Evolutionary conservation across 2,329 filamentous ascomycete species (phyloP).

Genomic region (Atkinsonella hypoxylon): DNA sequence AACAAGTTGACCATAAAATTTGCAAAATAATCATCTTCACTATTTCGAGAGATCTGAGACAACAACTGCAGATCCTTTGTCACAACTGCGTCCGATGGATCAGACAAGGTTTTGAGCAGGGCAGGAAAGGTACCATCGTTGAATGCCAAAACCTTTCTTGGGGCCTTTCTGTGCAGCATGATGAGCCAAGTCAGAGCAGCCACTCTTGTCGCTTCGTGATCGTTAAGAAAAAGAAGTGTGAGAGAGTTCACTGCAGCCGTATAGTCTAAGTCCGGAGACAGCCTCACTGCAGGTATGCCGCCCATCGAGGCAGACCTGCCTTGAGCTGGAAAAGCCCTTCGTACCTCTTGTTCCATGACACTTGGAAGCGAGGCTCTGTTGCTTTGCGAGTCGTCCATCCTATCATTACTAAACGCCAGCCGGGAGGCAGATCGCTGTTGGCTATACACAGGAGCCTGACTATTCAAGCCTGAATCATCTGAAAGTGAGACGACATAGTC

Average conservation of each 20-base stretch:
- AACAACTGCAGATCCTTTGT: constrained; percentile 87
- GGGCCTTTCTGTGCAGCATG: constrained; percentile 93
- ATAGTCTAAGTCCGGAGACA: constrained; percentile 74
- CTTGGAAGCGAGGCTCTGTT: constrained; percentile 40
- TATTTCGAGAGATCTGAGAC: constrained; percentile 92
- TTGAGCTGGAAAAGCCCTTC: constrained; percentile 39
- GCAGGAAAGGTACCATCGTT: constrained; percentile 97
- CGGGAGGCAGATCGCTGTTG: constrained; percentile 26
- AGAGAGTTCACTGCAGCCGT: constrained; percentile 87
- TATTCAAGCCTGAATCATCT: constrained; percentile 43
- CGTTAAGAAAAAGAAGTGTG: constrained; percentile 87
- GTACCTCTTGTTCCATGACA: constrained; percentile 39
- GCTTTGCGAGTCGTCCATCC: constrained; percentile 34
- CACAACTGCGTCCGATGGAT: constrained; percentile 89
- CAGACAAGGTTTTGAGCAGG: constrained; percentile 87
- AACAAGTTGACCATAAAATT: constrained; percentile 97
- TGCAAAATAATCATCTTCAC: constrained; percentile 92
- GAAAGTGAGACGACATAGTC: constrained; percentile 88
- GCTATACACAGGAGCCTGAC: constrained; percentile 9
- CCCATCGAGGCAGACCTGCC: constrained; percentile 35
- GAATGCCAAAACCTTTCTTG: constrained; percentile 83
- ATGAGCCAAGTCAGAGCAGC: constrained; percentile 93
- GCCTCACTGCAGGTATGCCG: constrained; percentile 27
- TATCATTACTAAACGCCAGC: constrained; percentile 31
- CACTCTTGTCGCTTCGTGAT: constrained; percentile 90